phyloP scores from a whole-genome alignment of 306 rosid genomes.

The Corylus avellana region DNA sequence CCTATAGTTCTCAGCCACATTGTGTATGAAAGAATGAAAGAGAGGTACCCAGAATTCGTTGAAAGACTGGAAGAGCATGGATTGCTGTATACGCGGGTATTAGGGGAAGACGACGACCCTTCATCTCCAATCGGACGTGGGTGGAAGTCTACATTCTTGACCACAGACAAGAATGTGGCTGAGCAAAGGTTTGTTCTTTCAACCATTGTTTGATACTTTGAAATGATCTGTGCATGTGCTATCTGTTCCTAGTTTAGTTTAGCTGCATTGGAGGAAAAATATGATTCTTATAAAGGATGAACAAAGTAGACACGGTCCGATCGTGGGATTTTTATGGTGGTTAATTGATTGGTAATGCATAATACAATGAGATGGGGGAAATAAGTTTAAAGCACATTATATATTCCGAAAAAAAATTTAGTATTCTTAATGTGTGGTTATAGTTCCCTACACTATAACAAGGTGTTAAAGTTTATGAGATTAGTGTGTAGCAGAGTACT shows the following conservation, averaged over 20 bases:
- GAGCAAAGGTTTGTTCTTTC: conserved; percentile 59
- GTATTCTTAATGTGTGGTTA: too few species aligned
- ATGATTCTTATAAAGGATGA: too few species aligned
- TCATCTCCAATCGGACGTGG: conserved; percentile 91
- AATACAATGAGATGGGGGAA: background rate
- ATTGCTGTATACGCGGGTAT: conserved; percentile 63
- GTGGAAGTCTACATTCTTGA: conserved; percentile 92
- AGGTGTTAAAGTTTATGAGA: too few species aligned
- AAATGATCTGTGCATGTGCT: too few species aligned
- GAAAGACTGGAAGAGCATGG: conserved; percentile 67
- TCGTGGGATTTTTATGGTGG: too few species aligned
- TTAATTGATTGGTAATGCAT: background rate
- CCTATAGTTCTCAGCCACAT: conserved; percentile 83
- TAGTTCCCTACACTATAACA: too few species aligned
- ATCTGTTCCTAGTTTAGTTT: too few species aligned
- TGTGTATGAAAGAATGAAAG: conserved; percentile 71
- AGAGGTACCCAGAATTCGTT: conserved; percentile 71
- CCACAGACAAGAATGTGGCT: conserved; percentile 67
- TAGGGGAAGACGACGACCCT: conserved; percentile 77
- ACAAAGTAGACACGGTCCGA: too few species aligned
- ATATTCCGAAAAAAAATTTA: background rate
- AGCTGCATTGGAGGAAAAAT: too few species aligned
- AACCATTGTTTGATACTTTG: background rate
- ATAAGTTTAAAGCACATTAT: background rate
- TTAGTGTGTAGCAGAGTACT: too few species aligned